Percentiles rank a stretch among this genome's conserved stretches.
phyloP scores from a whole-genome alignment of 768 basidiomycete species.

The Rickenella mellea region DNA sequence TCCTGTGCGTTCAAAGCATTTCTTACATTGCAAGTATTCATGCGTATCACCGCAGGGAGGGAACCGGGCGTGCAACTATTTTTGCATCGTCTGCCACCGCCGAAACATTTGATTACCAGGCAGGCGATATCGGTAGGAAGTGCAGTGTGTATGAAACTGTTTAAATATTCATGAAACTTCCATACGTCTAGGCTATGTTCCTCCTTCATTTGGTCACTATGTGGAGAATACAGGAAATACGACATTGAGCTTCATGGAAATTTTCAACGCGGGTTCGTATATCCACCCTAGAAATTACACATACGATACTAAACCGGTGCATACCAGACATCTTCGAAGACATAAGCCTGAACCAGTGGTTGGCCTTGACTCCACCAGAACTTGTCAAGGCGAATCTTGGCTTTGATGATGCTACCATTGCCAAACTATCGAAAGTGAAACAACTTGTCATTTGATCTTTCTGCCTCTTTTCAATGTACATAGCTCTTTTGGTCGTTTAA shows the following conservation, averaged over 20 bases:
- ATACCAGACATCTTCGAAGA: slow-evolving; percentile 40
- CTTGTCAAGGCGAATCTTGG: slow-evolving; percentile 16
- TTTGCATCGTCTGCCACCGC: slow-evolving; percentile 32
- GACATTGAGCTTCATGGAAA: slow-evolving; percentile 49
- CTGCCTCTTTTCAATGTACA: no score
- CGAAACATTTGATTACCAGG: slow-evolving; percentile 36
- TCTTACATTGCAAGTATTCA: neutral
- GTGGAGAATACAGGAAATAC: slow-evolving; percentile 57
- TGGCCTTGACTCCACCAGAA: slow-evolving; percentile 16
- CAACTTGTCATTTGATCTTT: slow-evolving; percentile 32
- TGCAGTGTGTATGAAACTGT: slow-evolving; percentile 8
- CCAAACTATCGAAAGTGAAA: slow-evolving; percentile 11
- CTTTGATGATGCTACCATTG: slow-evolving; percentile 10
- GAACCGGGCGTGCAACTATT: slow-evolving; percentile 31
- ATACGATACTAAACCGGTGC: slow-evolving; percentile 15
- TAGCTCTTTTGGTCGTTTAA: no score
- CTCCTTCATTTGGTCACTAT: slow-evolving; percentile 36
- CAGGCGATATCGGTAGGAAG: slow-evolving; percentile 20
- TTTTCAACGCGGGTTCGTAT: slow-evolving; percentile 42
- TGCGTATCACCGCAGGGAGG: slow-evolving; percentile 18
- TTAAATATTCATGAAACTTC: slow-evolving; percentile 1
- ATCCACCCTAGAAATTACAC: slow-evolving; percentile 11
- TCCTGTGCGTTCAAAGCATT: slow-evolving; percentile 20
- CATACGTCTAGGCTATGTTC: slow-evolving; percentile 7
- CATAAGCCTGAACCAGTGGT: slow-evolving; percentile 34